Conservation (phyloP, 352 stramenopile genomes). For the Pythium brassicae region DNA sequence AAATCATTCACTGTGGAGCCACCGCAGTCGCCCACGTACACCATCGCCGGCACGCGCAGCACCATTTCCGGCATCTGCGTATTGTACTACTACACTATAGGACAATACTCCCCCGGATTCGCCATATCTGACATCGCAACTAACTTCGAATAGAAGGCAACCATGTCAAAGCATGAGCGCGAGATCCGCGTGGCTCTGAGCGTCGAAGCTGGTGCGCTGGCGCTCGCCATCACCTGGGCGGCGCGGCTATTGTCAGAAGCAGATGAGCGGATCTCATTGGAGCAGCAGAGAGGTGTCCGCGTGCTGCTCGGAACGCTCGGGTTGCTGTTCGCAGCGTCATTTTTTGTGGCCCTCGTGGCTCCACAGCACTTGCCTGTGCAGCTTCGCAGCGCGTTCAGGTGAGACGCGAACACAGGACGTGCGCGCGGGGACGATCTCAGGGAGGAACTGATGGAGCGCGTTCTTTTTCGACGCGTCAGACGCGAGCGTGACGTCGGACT, state of each 20-base stretch:
- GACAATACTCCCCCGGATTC: too few relatives aligned
- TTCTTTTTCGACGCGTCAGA: slow-evolving; percentile 17
- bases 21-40: too few relatives aligned
- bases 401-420: not conserved
- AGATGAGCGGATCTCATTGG: not conserved
- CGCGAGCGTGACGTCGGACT: slow-evolving; percentile 53
- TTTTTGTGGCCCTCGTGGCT: not conserved
- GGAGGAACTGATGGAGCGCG: not conserved
- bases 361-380: slow-evolving; percentile 3
- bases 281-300: not conserved
- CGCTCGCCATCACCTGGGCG: slow-evolving; percentile 5
- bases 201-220: slow-evolving; percentile 5
- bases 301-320: slow-evolving; percentile 1
- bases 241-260: not conserved
- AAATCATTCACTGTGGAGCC: too few relatives aligned
- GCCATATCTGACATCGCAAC: too few relatives aligned
- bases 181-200: slow-evolving; percentile 3
- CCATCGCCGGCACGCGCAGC: too few relatives aligned
- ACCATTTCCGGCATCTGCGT: too few relatives aligned
- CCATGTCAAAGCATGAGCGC: not conserved
- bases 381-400: slow-evolving; percentile 10
- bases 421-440: too few relatives aligned
- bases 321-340: slow-evolving; percentile 1
- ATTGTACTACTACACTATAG: too few relatives aligned
- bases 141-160: too few relatives aligned